Evolutionary conservation across 208 protist genomes (phyloP).

Genomic region (Leishmania lainsoni): DNA sequence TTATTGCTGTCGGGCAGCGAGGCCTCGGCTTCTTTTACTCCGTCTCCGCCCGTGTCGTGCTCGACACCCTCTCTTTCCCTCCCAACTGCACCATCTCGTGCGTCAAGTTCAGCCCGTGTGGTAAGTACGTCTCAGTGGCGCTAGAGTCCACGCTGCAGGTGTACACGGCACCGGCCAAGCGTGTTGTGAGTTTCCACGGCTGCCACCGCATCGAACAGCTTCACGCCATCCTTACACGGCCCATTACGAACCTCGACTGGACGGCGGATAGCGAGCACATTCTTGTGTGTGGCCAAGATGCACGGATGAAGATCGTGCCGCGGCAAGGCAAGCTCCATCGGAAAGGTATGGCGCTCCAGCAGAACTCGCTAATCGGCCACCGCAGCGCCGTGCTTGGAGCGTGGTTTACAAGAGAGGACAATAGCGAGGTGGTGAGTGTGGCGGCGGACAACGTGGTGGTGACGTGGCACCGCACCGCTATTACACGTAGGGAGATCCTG

Average conservation of each 20-base stretch:
- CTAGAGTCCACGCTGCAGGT: conserved; percentile 89
- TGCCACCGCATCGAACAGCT: conserved; percentile 90
- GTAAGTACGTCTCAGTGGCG: conserved; percentile 86
- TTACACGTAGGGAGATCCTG: conserved; percentile 83
- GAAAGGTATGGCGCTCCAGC: conserved; percentile 79
- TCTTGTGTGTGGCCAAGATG: conserved; percentile 85
- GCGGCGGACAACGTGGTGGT: conserved; percentile 84
- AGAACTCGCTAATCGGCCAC: conserved; percentile 86
- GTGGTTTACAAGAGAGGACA: conserved; percentile 76
- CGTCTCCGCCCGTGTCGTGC: conserved; percentile 79
- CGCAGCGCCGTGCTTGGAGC: conserved; percentile 85
- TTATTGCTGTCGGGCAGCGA: conserved; percentile 74
- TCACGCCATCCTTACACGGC: conserved; percentile 77
- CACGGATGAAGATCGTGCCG: conserved; percentile 89
- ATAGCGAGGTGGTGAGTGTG: conserved; percentile 71
- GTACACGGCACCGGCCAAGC: conserved; percentile 82
- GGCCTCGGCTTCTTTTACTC: conserved; percentile 91
- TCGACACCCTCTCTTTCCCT: conserved; percentile 90
- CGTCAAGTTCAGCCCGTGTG: conserved; percentile 88
- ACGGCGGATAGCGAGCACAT: conserved; percentile 83
- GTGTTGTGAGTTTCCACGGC: conserved; percentile 83
- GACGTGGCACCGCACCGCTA: conserved; percentile 64
- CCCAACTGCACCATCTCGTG: conserved; percentile 63
- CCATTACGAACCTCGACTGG: conserved; percentile 85
- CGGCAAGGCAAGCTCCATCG: conserved; percentile 70